Conservation (phyloP, 768 basidiomycete genomes). For the Chalciporus chontae region DNA sequence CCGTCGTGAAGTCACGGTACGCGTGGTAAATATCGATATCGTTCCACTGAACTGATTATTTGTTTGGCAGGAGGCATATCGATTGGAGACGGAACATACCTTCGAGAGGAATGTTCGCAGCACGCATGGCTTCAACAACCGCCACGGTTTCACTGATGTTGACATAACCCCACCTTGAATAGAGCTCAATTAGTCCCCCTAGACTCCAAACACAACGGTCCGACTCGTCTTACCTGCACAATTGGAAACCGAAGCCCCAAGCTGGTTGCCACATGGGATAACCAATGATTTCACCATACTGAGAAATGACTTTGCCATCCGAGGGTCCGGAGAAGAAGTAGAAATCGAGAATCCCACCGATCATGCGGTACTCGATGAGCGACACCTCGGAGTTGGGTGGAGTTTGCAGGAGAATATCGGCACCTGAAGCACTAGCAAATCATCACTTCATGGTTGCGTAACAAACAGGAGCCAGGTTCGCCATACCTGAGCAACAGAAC, state of each 20-base stretch:
- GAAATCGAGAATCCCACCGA: constrained; percentile 75
- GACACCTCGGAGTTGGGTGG: constrained; percentile 54
- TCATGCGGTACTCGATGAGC: constrained; percentile 65
- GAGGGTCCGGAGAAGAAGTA: constrained; percentile 67
- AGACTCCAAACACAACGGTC: background rate
- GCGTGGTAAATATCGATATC: constrained; percentile 75
- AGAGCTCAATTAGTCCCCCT: background rate
- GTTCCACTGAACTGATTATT: constrained; percentile 63
- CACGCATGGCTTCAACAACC: constrained; percentile 56
- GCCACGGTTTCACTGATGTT: constrained; percentile 55
- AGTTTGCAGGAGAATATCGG: constrained; percentile 66
- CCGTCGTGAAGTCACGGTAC: constrained; percentile 64
- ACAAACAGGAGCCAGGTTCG: background rate
- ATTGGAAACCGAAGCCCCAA: constrained; percentile 79
- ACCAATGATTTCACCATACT: constrained; percentile 67
- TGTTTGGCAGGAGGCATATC: background rate
- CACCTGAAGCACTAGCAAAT: constrained; percentile 53
- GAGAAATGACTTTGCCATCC: constrained; percentile 57
- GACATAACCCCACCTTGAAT: constrained; percentile 42
- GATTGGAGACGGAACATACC: constrained; percentile 31
- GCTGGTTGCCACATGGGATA: constrained; percentile 67
- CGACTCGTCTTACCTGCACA: constrained; percentile 46
- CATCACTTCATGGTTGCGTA: constrained; percentile 3
- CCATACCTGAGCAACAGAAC: constrained; percentile 67
- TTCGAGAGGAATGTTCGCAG: constrained; percentile 75